These are phyloP conservation scores for Pleomassaria siparia DNA, from an alignment of 2,329 filamentous ascomycete genomes.

Conservation along the genomic window DNA sequence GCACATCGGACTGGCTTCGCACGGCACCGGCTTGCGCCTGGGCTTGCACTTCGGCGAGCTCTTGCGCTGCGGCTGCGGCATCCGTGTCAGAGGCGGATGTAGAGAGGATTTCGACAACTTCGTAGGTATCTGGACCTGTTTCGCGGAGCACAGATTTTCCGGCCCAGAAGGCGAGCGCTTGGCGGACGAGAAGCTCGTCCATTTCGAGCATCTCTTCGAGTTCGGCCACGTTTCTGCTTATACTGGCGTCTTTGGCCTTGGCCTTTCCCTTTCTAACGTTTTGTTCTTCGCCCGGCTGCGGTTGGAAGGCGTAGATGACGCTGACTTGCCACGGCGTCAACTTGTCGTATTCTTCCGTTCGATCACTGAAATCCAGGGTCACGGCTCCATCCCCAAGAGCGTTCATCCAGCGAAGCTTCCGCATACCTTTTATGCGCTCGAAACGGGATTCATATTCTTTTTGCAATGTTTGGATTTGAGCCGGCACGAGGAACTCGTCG, in stretches of 20 bases:
- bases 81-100: slow-evolving; percentile 28
- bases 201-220: slow-evolving; percentile 64
- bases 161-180: slow-evolving; percentile 72
- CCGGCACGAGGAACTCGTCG: slow-evolving; percentile 67
- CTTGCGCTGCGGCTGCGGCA: slow-evolving; percentile 42
- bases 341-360: slow-evolving; percentile 71
- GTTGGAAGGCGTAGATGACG: slow-evolving; percentile 81
- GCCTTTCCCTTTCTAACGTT: slow-evolving; percentile 14
- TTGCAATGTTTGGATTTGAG: slow-evolving; percentile 62
- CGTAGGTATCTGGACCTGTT: slow-evolving; percentile 53
- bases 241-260: slow-evolving; percentile 22
- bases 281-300: slow-evolving; percentile 41
- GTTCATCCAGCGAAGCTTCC: slow-evolving; percentile 87
- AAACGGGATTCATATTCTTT: slow-evolving; percentile 73
- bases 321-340: slow-evolving; percentile 84
- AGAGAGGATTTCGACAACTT: slow-evolving; percentile 61
- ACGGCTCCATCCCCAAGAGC: slow-evolving; percentile 78
- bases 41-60: slow-evolving; percentile 39
- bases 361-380: slow-evolving; percentile 80
- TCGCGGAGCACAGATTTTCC: slow-evolving; percentile 65
- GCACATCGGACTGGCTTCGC: slow-evolving; percentile 57
- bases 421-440: slow-evolving; percentile 75
- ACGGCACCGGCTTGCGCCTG: slow-evolving; percentile 51
- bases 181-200: slow-evolving; percentile 69
- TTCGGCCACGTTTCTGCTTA: slow-evolving; percentile 46